phyloP scores from a whole-genome alignment of 805 yeast species.

The Sugiyamaella valdiviana region DNA sequence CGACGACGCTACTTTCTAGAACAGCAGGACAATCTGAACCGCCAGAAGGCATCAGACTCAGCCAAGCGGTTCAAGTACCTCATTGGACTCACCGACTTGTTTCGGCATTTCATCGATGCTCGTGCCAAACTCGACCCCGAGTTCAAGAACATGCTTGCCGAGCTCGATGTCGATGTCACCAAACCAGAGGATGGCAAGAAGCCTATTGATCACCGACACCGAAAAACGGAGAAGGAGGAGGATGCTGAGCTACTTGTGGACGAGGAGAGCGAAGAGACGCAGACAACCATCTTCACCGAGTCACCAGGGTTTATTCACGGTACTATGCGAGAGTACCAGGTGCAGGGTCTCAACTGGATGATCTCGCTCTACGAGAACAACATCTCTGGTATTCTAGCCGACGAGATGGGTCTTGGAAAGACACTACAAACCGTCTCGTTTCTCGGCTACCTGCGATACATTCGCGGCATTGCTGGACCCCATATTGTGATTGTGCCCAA shows the following conservation, averaged over 20 bases:
- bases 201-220: slow-evolving; percentile 44
- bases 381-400: slow-evolving; percentile 90
- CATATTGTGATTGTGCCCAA: slow-evolving; percentile 90
- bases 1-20: slow-evolving; percentile 28
- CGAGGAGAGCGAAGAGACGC: slow-evolving; percentile 50
- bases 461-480: slow-evolving; percentile 79
- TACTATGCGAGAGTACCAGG: slow-evolving; percentile 77
- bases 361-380: slow-evolving; percentile 81
- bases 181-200: slow-evolving; percentile 14
- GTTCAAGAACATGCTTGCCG: slow-evolving; percentile 37
- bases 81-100: slow-evolving; percentile 74
- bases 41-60: slow-evolving; percentile 46
- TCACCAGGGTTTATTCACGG: slow-evolving; percentile 78
- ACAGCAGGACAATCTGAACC: slow-evolving; percentile 22
- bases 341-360: slow-evolving; percentile 94
- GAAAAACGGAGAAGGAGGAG: slow-evolving; percentile 93
- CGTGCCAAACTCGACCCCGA: slow-evolving; percentile 73
- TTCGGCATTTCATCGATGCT: slow-evolving; percentile 79
- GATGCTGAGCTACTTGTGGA: slow-evolving; percentile 86
- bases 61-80: slow-evolving; percentile 75
- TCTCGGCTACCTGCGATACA: slow-evolving; percentile 77
- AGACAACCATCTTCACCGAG: slow-evolving; percentile 71
- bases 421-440: slow-evolving; percentile 92
- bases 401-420: slow-evolving; percentile 97
- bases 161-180: slow-evolving; percentile 21